These are phyloP conservation scores for Fusarium irregulare DNA, from an alignment of 2,329 filamentous ascomycete genomes.

Conservation along the genomic window DNA sequence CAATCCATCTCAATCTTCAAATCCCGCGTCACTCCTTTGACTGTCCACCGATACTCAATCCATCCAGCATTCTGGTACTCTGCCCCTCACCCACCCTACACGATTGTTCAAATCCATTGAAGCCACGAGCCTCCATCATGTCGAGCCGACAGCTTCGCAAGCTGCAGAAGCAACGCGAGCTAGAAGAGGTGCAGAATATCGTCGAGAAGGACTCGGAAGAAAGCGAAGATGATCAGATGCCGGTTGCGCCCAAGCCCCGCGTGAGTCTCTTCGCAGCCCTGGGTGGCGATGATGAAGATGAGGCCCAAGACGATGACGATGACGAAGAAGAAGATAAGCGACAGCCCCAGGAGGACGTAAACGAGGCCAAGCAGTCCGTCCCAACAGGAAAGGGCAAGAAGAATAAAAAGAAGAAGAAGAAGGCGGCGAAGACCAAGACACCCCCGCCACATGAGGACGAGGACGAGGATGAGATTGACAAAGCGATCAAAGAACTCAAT, in stretches of 20 bases:
- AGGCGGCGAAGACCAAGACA: constrained; percentile 40
- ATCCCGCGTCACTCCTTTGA: background rate
- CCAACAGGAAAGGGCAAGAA: constrained; percentile 52
- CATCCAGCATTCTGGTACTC: background rate
- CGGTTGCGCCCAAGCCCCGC: constrained; percentile 53
- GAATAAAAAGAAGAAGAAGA: constrained; percentile 55
- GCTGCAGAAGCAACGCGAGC: constrained; percentile 62
- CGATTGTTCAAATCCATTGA: constrained; percentile 1
- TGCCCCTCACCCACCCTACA: constrained; percentile 29
- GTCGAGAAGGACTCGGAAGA: constrained; percentile 39
- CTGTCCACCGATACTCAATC: background rate
- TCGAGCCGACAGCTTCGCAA: constrained; percentile 65
- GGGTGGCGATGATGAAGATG: constrained; percentile 56
- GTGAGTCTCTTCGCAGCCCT: constrained; percentile 65
- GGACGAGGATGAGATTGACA: constrained; percentile 66
- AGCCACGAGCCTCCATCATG: constrained; percentile 51
- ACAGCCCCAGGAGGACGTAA: constrained; percentile 34
- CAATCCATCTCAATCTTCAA: background rate
- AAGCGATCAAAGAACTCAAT: constrained; percentile 62
- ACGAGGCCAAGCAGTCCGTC: constrained; percentile 26
- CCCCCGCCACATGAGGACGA: constrained; percentile 48
- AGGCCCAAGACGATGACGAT: constrained; percentile 53
- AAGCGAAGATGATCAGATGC: constrained; percentile 49
- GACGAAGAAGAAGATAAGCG: constrained; percentile 49
- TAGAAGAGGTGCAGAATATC: constrained; percentile 47